Evolutionary conservation across 305 asterid genomes (phyloP), one percentile per base, ranked within the genome.

Genomic region (Nicotiana rustica): DNA sequence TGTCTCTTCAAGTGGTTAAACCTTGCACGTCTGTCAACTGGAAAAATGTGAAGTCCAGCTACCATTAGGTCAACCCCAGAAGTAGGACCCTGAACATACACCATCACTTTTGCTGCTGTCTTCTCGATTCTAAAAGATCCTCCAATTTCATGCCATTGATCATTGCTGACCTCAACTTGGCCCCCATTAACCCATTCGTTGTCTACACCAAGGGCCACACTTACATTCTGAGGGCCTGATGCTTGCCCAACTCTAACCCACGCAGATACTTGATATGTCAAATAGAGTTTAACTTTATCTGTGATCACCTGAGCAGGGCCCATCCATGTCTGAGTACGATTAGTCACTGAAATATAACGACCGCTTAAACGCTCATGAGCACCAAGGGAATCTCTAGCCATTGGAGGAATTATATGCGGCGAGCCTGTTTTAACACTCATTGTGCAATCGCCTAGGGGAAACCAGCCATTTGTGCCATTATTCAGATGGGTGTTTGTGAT

Each of bases 251-350:
- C 85, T 80, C 90, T 91, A 85, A 96, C 93, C 99, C 99, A 96
- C 29, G 94, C 97, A 64, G 98, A 90, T 75, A 96, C 97, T 86
- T 96, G 98, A 88, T 96, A 96, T 1, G 99, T 93, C 91, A 96
- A 77, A 82, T 85, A 89, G 83, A 88, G 94, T 87, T 90, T 91
- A 73, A 96, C 86, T 83, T 88, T 92, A 29, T 91, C 96, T 1
- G 98, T 89, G 44, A 96, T 90, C 69, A 87, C 89, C 89, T 96
- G 99, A 77, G 99, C 97, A 0, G 99, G 99, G 19, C 97, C 98
- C 98, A 93, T 94, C 98, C 99, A 96, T 2, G 92, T 87, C 85
- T 96, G 94, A 25, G 95, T 89, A 79, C 98, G 98, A 49, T 93
- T 91, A 13, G 91, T 86, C 85, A 85, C 97, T 10, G 84, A 89